Evolutionary conservation across 495 filamentous ascomycete species (phyloP).

Genomic region (Podospora didyma): DNA sequence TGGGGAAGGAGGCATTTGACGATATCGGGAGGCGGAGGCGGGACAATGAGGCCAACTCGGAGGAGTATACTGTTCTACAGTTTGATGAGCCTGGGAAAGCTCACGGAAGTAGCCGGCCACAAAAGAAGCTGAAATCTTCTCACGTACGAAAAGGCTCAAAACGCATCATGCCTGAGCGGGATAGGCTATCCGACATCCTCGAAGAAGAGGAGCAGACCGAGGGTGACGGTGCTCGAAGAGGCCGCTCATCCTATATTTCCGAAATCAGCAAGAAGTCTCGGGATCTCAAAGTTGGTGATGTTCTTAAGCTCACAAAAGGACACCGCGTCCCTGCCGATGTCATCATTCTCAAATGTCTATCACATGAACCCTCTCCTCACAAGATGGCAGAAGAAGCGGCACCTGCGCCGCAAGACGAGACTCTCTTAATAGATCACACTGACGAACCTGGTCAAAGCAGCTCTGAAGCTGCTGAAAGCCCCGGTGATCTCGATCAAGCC

Average conservation of each 20-base stretch:
- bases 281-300: constrained; percentile 93
- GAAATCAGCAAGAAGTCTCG: constrained; percentile 75
- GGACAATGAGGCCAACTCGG: constrained; percentile 92
- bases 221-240: constrained; percentile 29
- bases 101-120: constrained; percentile 21
- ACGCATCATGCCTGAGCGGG: constrained; percentile 27
- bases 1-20: constrained; percentile 95
- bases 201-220: constrained; percentile 52
- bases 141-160: constrained; percentile 28
- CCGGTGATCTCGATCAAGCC: constrained; percentile 5
- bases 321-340: constrained; percentile 93
- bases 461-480: constrained; percentile 7
- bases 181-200: constrained; percentile 49
- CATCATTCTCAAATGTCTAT: constrained; percentile 81
- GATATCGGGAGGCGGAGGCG: constrained; percentile 81
- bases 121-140: constrained; percentile 34
- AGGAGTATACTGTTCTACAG: constrained; percentile 75
- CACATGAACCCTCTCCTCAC: constrained; percentile 50
- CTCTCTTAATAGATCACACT: constrained; percentile 40
- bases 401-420: constrained; percentile 22
- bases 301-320: constrained; percentile 85
- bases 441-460: constrained; percentile 23
- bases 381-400: constrained; percentile 24
- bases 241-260: constrained; percentile 41
- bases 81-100: constrained; percentile 50